phyloP scores from a whole-genome alignment of 345 rosid genomes.

The Brassica rapa region DNA sequence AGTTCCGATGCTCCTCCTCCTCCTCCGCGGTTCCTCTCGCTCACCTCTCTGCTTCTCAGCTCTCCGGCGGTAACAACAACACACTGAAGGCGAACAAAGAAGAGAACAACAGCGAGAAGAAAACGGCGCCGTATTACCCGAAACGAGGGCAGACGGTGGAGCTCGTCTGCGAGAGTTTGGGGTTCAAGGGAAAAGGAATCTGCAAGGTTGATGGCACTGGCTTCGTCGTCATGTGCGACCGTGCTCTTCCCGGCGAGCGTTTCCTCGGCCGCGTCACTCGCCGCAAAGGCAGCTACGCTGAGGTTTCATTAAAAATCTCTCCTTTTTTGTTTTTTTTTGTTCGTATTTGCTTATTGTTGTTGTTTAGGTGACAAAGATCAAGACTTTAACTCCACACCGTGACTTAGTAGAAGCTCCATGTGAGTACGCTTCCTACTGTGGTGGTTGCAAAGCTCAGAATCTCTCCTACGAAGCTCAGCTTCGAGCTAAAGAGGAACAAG shows the following conservation, averaged over 20 bases:
- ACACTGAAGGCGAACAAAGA: slow-evolving; percentile 18
- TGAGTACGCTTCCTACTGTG: slow-evolving; percentile 79
- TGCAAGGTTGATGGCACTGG: slow-evolving; percentile 84
- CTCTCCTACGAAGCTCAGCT: slow-evolving; percentile 80
- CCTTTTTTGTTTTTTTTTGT: slow-evolving; percentile 14
- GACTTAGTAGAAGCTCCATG: slow-evolving; percentile 90
- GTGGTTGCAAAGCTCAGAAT: slow-evolving; percentile 90
- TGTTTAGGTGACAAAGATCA: slow-evolving; percentile 62
- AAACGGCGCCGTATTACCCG: slow-evolving; percentile 58
- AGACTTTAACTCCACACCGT: slow-evolving; percentile 71
- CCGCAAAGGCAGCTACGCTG: slow-evolving; percentile 77
- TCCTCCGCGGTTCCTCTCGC: slow-evolving; percentile 42
- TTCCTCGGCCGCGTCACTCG: slow-evolving; percentile 86
- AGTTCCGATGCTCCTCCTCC: slow-evolving; percentile 40
- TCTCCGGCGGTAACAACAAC: slow-evolving; percentile 31
- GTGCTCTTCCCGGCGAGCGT: slow-evolving; percentile 91
- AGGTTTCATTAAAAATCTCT: slow-evolving; percentile 46
- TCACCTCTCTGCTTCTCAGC: slow-evolving; percentile 27
- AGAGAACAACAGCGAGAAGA: slow-evolving; percentile 26
- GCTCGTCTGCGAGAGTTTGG: slow-evolving; percentile 82
- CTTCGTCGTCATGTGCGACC: slow-evolving; percentile 80
- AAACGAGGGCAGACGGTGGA: slow-evolving; percentile 79
- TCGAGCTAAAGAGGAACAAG: slow-evolving; percentile 84
- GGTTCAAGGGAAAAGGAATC: slow-evolving; percentile 86
- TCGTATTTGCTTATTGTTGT: background rate